Evolutionary conservation across 1,284 basidiomycete genomes (phyloP), one percentile per base, ranked within the genome.

Genomic region (Wolfiporia cocos): DNA sequence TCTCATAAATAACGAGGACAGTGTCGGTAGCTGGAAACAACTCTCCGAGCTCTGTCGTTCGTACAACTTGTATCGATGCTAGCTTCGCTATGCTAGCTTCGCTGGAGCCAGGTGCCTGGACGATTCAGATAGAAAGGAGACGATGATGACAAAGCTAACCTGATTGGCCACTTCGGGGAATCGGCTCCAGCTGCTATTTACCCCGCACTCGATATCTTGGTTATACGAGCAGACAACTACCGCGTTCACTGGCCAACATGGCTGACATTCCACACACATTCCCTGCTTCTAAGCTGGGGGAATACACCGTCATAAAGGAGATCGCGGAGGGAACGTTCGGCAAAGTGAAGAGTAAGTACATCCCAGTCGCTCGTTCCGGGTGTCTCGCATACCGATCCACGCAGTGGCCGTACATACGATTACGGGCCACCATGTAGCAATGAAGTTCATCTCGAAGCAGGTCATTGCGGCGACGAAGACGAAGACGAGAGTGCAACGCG

Each of bases 391-490:
- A 10, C 10, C 22, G 17, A 36, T 23, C 32, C 24, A 46, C 39
- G 36, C 63, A 97, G 92, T 95, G 75, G 95, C 92, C 24, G 83
- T 82, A 11, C 95, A 99, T 63, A 88, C 88, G 33, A 79, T 97
- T 52, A 98, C 95, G 0, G 92, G 93, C 0, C 92, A 97, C 59
- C 84, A 85, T 53, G 95, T 99, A 33, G 95, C 95, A 3, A 92
- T 99, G 86, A 98, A 98, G 72, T 92, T 92, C 59, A 92, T 98
- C 57, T 92, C 92, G 47, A 92, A 95, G 61, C 87, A 89, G 44
- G 92, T 92, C 57, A 97, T 98, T 47, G 85, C 87, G 50, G 81
- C 85, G 49, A 86, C 92, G 54, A 90, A 92, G 66, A 95, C 91
- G 59, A 92, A 90, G 64, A 86, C 83, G 38, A 72, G 95, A 41